Base-by-base conservation (phyloP, 805 yeast species). In the Wickerhamomyces bisporus region DNA sequence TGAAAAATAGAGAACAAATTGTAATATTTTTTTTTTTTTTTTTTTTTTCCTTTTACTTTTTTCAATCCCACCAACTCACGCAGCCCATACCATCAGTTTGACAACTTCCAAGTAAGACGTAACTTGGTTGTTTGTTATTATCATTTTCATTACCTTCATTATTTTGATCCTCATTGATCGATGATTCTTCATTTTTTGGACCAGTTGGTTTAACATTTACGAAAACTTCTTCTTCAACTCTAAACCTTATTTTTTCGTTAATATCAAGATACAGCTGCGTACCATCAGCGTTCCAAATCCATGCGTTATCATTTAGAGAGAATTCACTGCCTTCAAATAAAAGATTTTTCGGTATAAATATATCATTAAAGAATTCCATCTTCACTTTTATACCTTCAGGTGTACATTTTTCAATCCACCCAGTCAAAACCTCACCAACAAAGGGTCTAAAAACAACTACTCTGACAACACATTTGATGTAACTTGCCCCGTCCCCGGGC, bases 11-110 rank as follows among this genome's bases (percentile, higher is more conserved):
- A 19, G 11, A 14, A 13, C 5, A 18, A 5, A 18, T 30, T 30
- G 14, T 18, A 21, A 17, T 33, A 24, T 19, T 19, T 3, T 17
- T 6, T 23, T 11, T 27, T 15, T 17, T 17, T 29, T 29, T 14
- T 24, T 8, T 30, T 14, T 25, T 17, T 24, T 32, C 26, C 16
- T 26, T 37, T 26, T 43, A 31, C 27, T 42, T 11, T 31, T 26
- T 14, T 57, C 55, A 80, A 53, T 85, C 94, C 98, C 98, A 91
- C 98, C 98, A 93, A 39, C 89, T 77, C 29, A 86, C 80, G 50
- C 94, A 78, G 5, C 98, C 98, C 94, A 88, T 86, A 31, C 98
- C 98, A 53, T 88, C 96, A 3, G 87, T 79, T 58, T 88, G 96
- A 59, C 97, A 88, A 46, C 95, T 84, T 14, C 91, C 98, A 21